Base-by-base conservation (phyloP, 2,329 filamentous ascomycete species). In the Bipolaris zeicola region DNA sequence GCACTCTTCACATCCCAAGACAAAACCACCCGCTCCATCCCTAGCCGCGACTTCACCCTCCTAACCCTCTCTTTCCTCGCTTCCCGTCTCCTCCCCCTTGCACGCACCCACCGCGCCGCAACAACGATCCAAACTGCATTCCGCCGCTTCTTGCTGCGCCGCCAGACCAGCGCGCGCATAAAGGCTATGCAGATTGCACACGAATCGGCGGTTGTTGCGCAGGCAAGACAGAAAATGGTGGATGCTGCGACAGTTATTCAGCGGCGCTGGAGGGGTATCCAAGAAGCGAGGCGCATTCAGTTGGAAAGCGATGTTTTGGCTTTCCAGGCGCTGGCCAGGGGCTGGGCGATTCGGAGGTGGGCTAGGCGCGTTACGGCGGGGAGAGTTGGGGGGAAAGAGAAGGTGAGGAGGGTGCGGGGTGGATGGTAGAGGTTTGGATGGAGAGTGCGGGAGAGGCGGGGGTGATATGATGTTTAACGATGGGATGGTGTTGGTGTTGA, bases 21-120 rank as follows among this genome's bases (percentile, higher is more conserved):
- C 18, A 53, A 47, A 7, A 57, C 61, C 5, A 46, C 64, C 14
- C 64, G 61, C 4, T 74, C 77, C 24, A 79, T 87, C 22, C 83
- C 85, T 11, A 80, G 82, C 53, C 76, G 76, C 24, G 80, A 83
- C 62, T 86, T 85, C 59, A 85, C 83, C 0, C 68, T 86, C 24
- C 80, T 83, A 2, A 80, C 82, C 2, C 80, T 88, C 6, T 79
- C 84, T 3, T 87, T 87, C 68, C 79, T 88, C 5, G 85, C 84
- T 39, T 85, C 83, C 3, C 80, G 85, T 38, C 74, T 88, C 1
- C 75, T 88, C 3, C 79, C 81, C 0, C 77, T 84, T 5, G 79
- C 80, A 1, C 77, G 77, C 53, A 74, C 73, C 11, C 75, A 79
- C 55, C 79, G 81, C 41, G 85, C 85, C 2, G 84, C 84, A 0